phyloP scores from a whole-genome alignment of 345 rosid species.

The Trapa bicornis region DNA sequence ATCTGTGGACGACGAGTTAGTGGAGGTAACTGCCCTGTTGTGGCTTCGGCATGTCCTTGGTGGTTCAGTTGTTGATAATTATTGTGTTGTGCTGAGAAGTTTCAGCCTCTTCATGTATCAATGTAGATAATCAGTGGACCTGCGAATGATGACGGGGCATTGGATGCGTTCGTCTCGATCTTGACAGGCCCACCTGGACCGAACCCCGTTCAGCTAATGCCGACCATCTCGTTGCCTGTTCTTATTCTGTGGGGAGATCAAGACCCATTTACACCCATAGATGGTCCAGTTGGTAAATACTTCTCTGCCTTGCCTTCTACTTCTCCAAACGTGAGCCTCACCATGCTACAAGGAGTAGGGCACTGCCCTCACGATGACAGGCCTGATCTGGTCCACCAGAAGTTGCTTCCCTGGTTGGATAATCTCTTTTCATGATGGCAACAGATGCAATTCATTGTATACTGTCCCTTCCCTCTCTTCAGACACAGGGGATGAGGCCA shows the following conservation, averaged over 20 bases:
- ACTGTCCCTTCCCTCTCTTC: too few species aligned
- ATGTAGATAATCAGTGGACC: constrained; percentile 70
- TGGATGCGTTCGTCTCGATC: constrained; percentile 78
- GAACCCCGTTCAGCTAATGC: constrained; percentile 53
- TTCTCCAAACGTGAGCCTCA: constrained; percentile 44
- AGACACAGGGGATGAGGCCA: too few species aligned
- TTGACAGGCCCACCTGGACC: constrained; percentile 97
- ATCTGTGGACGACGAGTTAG: constrained; percentile 64
- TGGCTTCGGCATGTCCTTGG: not conserved
- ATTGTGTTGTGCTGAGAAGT: not conserved
- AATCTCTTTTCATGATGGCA: not conserved
- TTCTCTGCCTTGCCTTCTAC: constrained; percentile 51
- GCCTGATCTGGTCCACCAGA: constrained; percentile 58
- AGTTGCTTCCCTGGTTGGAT: constrained; percentile 72
- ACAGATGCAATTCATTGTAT: not conserved
- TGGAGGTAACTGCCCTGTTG: constrained; percentile 39
- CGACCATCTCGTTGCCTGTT: constrained; percentile 39
- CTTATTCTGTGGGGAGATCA: constrained; percentile 74
- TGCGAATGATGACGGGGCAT: constrained; percentile 66
- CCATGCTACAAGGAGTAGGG: constrained; percentile 63
- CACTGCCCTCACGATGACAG: constrained; percentile 88
- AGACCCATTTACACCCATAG: constrained; percentile 75
- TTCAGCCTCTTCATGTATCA: not conserved
- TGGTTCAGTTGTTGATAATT: not conserved
- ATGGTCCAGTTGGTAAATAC: constrained; percentile 80